Conservation (phyloP, 305 asterid genomes). For the Fraxinus velutina region DNA sequence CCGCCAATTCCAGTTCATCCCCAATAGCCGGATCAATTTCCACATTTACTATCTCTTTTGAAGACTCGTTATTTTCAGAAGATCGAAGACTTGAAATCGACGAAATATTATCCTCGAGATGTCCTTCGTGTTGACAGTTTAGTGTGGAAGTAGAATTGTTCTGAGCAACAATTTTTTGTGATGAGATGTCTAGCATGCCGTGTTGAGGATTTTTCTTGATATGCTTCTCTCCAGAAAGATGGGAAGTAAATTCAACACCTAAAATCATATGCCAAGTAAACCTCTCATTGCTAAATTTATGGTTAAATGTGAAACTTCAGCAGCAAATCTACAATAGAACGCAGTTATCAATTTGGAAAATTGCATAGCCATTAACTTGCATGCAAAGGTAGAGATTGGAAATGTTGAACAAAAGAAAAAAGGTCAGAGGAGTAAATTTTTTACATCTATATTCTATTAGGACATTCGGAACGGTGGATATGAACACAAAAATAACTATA, state of each 20-base stretch:
- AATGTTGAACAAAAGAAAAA: neutral
- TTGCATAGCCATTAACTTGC: neutral
- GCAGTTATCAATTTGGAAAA: neutral
- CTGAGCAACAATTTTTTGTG: constrained; percentile 23
- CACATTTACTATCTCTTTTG: constrained; percentile 52
- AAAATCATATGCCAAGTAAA: constrained; percentile 21
- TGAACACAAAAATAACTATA: neutral
- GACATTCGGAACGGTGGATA: neutral
- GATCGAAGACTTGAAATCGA: constrained; percentile 26
- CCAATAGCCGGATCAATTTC: constrained; percentile 44
- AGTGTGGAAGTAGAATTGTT: constrained; percentile 24
- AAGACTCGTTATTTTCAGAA: constrained; percentile 30
- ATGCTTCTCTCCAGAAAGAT: constrained; percentile 29
- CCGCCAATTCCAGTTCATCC: constrained; percentile 47
- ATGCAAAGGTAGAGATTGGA: neutral
- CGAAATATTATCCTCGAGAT: constrained; percentile 22
- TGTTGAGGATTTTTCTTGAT: constrained; percentile 22
- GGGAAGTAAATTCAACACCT: constrained; percentile 35
- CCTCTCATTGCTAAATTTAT: constrained; percentile 1
- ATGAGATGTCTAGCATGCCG: constrained; percentile 19
- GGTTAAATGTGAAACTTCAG: neutral
- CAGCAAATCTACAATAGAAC: neutral
- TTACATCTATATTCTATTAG: neutral
- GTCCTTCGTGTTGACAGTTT: constrained; percentile 26
- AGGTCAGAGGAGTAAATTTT: neutral